These are phyloP conservation scores for Solanum gandarillasii DNA, from an alignment of 257 asterid genomes.

Conservation along the genomic window DNA sequence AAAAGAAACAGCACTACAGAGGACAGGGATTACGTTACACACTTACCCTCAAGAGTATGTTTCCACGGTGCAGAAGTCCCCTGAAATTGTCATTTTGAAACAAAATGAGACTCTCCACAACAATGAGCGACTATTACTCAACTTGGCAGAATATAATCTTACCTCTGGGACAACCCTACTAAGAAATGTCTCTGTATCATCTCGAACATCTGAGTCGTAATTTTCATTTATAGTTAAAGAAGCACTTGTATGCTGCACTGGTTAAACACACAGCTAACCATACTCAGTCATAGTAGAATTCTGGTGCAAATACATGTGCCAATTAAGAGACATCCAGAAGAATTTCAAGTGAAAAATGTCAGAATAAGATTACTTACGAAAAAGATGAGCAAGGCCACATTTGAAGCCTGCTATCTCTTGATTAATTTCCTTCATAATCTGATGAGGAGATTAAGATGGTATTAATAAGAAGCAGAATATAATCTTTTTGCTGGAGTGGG, in stretches of 20 bases:
- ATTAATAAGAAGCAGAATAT: not conserved
- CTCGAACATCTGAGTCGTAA: conserved; percentile 89
- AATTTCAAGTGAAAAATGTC: not conserved
- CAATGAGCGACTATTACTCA: not conserved
- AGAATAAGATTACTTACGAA: conserved; percentile 35
- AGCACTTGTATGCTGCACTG: conserved; percentile 99
- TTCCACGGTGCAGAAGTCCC: conserved; percentile 90
- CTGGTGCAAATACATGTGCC: not conserved
- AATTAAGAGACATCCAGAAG: not conserved
- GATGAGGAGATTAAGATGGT: conserved; percentile 8
- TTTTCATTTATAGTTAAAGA: conserved; percentile 94
- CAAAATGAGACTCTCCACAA: conserved; percentile 8
- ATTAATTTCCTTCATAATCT: conserved; percentile 82
- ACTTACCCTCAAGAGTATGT: conserved; percentile 82
- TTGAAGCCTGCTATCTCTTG: conserved; percentile 71
- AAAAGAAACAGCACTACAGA: not conserved
- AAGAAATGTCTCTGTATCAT: conserved; percentile 84
- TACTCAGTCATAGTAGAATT: not conserved
- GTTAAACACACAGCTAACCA: not conserved
- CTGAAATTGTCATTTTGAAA: conserved; percentile 33
- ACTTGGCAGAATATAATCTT: conserved; percentile 9
- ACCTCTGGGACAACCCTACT: conserved; percentile 91
- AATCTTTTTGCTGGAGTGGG: not conserved
- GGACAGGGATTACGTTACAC: not conserved
- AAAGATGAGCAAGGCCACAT: conserved; percentile 91